phyloP scores from a whole-genome alignment of 108 stramenopile species.

The Schizochytrium sp. region DNA sequence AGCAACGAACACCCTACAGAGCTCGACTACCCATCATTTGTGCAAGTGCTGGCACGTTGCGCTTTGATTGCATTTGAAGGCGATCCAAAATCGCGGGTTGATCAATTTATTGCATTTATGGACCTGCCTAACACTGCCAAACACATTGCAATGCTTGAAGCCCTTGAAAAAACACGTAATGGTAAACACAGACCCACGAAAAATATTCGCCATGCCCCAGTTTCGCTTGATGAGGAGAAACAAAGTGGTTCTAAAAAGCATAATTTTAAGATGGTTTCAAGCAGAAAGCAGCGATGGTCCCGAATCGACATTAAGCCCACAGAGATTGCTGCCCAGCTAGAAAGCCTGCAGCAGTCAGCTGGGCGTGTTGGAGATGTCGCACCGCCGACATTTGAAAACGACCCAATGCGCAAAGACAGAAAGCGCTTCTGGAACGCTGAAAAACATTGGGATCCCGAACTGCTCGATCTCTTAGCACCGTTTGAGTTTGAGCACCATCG shows the following conservation, averaged over 20 bases:
- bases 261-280: background rate
- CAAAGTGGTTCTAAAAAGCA: background rate
- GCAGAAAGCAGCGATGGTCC: background rate
- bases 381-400: background rate
- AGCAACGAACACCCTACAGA: constrained; percentile 50
- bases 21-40: constrained; percentile 47
- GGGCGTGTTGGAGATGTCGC: background rate
- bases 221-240: background rate
- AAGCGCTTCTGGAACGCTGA: constrained; percentile 31
- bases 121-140: constrained; percentile 26
- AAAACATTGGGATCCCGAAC: background rate
- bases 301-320: background rate
- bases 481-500: constrained; percentile 51
- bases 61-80: constrained; percentile 35
- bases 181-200: constrained; percentile 35
- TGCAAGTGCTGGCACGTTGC: constrained; percentile 35
- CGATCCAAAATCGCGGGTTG: constrained; percentile 34
- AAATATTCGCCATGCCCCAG: constrained; percentile 22
- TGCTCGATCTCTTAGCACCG: background rate
- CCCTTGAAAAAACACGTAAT: constrained; percentile 11
- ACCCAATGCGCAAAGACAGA: background rate
- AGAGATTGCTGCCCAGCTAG: too few relatives aligned
- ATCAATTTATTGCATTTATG: background rate
- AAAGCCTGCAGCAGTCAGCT: too few relatives aligned
- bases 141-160: background rate